phyloP scores from a whole-genome alignment of 2,329 filamentous ascomycete species.

The Raffaelea arxii region DNA sequence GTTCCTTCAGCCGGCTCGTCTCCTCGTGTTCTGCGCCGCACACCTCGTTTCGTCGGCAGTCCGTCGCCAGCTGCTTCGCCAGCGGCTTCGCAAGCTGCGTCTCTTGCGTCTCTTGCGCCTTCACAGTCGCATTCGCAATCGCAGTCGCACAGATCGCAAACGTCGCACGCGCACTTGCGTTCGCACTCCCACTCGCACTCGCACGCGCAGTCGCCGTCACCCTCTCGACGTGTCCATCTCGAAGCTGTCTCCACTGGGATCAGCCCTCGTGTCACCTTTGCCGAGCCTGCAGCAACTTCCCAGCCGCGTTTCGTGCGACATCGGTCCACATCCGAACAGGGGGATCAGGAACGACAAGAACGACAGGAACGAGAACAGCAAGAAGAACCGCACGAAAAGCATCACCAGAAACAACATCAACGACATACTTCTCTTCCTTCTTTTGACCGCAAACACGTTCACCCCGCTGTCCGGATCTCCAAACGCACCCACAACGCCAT shows the following conservation, averaged over 20 bases:
- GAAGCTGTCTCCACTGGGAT: constrained; percentile 39
- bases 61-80: constrained; percentile 24
- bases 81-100: constrained; percentile 18
- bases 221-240: constrained; percentile 29
- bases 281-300: constrained; percentile 21
- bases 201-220: not conserved
- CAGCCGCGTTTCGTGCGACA: not conserved
- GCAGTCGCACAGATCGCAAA: too few species aligned
- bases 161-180: too few species aligned
- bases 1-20: constrained; percentile 40
- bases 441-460: too few species aligned
- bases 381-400: constrained; percentile 19
- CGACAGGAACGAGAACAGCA: too few species aligned
- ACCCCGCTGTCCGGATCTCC: constrained; percentile 57
- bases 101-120: not conserved
- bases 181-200: too few species aligned
- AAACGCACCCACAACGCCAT: constrained; percentile 81
- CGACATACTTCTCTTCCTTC: constrained; percentile 8
- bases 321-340: too few species aligned
- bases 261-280: constrained; percentile 29
- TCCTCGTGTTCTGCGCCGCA: constrained; percentile 39
- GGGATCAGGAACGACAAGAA: too few species aligned
- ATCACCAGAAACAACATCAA: too few species aligned
- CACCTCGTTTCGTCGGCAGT: constrained; percentile 38
- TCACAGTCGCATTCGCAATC: too few species aligned